Base-by-base conservation (phyloP, 1,139 yeast species). In the Pichia terricola region DNA sequence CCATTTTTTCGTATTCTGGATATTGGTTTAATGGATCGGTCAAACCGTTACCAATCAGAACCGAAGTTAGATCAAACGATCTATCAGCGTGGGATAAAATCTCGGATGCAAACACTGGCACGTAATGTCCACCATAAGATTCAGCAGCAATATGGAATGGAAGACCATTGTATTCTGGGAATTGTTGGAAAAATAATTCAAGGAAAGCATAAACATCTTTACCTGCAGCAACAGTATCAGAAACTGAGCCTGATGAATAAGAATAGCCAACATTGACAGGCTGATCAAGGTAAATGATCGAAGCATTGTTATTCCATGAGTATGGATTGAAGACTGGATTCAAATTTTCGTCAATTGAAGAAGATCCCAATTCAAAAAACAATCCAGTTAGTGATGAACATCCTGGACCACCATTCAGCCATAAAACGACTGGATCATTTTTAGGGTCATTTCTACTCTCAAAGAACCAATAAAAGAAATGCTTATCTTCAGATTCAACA, bases 91-190 rank as follows among this genome's bases (percentile, higher is more conserved):
- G 94, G 27, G 79, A 72, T 58, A 88, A 67, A 54, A 91, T 89
- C 66, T 89, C 96, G 42, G 81, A 67, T 26, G 96, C 96, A 63
- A 91, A 85, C 8, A 79, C 89, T 32, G 97, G 98, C 54, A 91
- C 88, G 66, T 91, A 91, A 65, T 91, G 97, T 51, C 98, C 98
- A 45, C 95, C 98, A 62, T 91, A 91, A n/a, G 96, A 86, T 68
- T 91, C 97, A 56, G 97, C 98, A 40, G 97, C 94, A 66, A 91
- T 88, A 66, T 89, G 97, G 81, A 91, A 88, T 44, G 76, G 79
- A 49, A 75, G 71, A 35, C 75, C 65, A 41, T 73, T 65, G 67
- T 83, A 87, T 66, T 89, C 78, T 38, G 96, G 95, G 76, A 88
- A 91, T 62, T 85, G 86, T 64, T 83, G 75, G 73, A 84, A 91